A percentile compares a stretch with the other conserved stretches of the same genome.
Conservation (phyloP, 2,329 filamentous ascomycete species). For the Fusarium subtropicale region DNA sequence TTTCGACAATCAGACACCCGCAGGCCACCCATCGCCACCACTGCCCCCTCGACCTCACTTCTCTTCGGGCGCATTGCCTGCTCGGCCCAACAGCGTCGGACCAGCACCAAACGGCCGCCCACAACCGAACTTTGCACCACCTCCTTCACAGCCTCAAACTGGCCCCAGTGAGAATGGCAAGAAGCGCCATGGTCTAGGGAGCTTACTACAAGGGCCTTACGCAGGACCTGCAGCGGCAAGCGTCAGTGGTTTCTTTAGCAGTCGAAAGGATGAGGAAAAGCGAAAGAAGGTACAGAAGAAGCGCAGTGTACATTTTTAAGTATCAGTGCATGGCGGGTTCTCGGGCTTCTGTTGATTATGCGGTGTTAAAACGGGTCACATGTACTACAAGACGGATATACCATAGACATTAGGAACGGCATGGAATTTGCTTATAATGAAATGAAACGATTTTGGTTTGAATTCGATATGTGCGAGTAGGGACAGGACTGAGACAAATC, state of each 20-base stretch:
- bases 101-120: slow-evolving; percentile 48
- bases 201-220: slow-evolving; percentile 49
- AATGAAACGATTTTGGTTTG: slow-evolving; percentile 8
- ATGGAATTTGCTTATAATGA: slow-evolving; percentile 6
- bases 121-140: slow-evolving; percentile 41
- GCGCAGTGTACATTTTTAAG: slow-evolving; percentile 60
- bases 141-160: slow-evolving; percentile 39
- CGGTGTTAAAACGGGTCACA: slow-evolving; percentile 21
- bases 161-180: slow-evolving; percentile 37
- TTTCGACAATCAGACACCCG: slow-evolving; percentile 40
- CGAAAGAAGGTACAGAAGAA: slow-evolving; percentile 61
- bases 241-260: slow-evolving; percentile 59
- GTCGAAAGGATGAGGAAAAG: slow-evolving; percentile 53
- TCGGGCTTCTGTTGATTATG: slow-evolving; percentile 2
- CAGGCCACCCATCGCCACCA: slow-evolving; percentile 47
- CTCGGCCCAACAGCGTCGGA: slow-evolving; percentile 62
- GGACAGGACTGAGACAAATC: not conserved
- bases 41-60: slow-evolving; percentile 51
- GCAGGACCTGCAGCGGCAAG: slow-evolving; percentile 57
- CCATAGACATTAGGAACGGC: slow-evolving; percentile 33
- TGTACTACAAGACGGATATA: slow-evolving; percentile 42
- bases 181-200: slow-evolving; percentile 47
- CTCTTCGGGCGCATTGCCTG: slow-evolving; percentile 48
- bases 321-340: not conserved
- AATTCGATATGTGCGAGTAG: not conserved